A percentile compares a stretch with the other conserved stretches of the same genome.
Conservation (phyloP, 2,329 filamentous ascomycete genomes). For the Exophiala sp. region DNA sequence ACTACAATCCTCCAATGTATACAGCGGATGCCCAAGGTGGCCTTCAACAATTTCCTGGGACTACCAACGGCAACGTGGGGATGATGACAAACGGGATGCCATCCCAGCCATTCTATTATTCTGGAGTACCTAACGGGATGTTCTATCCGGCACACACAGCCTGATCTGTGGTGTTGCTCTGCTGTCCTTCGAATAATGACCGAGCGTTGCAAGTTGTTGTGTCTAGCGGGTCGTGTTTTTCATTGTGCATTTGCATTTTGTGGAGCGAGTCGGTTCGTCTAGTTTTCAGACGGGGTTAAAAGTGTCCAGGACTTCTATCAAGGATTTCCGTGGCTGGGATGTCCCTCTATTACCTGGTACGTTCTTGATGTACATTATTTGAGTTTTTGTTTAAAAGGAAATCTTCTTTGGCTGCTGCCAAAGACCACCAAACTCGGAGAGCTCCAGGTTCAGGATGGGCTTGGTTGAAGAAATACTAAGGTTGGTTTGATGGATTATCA, state of each 20-base stretch:
- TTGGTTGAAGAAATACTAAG: background rate
- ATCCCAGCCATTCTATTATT: conserved; percentile 52
- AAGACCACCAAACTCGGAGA: background rate
- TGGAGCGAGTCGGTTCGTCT: conserved; percentile 14
- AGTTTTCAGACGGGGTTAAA: conserved; percentile 3
- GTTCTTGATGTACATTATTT: conserved; percentile 24
- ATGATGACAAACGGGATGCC: conserved; percentile 81
- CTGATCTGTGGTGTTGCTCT: conserved; percentile 4
- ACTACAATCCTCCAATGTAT: conserved; percentile 67
- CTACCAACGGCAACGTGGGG: conserved; percentile 53
- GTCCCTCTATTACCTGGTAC: conserved; percentile 20
- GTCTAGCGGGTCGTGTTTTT: conserved; percentile 19
- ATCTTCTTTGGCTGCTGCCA: conserved; percentile 5
- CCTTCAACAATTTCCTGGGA: conserved; percentile 52
- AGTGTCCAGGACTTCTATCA: conserved; percentile 2
- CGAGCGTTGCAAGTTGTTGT: conserved; percentile 6
- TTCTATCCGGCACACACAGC: conserved; percentile 38
- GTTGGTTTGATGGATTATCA: background rate
- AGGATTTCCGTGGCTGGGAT: conserved; percentile 6
- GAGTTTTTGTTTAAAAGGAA: conserved; percentile 9
- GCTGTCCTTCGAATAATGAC: background rate
- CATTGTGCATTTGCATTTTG: conserved; percentile 13
- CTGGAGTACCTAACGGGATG: conserved; percentile 54
- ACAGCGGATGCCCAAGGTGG: conserved; percentile 36
- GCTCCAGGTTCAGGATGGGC: background rate